Evolutionary conservation across 1,139 yeast species (phyloP).

Genomic region (Suhomyces choctaworum): DNA sequence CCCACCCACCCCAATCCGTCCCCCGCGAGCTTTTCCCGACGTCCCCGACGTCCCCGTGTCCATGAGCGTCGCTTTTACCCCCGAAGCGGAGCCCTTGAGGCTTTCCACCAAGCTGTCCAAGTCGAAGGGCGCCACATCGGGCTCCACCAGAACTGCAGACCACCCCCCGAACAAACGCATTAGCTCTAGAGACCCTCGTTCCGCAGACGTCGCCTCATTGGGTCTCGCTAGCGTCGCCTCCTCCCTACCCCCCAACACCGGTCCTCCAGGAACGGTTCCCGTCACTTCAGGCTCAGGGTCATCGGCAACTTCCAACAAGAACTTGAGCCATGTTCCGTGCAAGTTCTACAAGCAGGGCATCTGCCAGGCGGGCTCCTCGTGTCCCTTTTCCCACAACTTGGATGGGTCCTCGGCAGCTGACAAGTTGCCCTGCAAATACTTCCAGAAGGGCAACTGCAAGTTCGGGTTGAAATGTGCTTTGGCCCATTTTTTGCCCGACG

Average conservation of each 20-base stretch:
- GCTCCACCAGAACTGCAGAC: constrained; percentile 1
- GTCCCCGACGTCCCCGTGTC: neutral
- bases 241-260: constrained; percentile 40
- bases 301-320: constrained; percentile 25
- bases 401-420: constrained; percentile 59
- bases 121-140: constrained; percentile 2
- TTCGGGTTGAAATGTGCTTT: constrained; percentile 92
- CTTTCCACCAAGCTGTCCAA: constrained; percentile 3
- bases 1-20: too few species aligned
- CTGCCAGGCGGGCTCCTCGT: constrained; percentile 89
- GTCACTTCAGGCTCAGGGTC: constrained; percentile 15
- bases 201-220: constrained; percentile 5
- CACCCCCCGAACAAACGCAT: constrained; percentile 5
- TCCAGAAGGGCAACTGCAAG: constrained; percentile 91
- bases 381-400: constrained; percentile 86
- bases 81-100: constrained; percentile 5
- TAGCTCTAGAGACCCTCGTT: constrained; percentile 7
- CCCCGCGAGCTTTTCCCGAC: too few species aligned
- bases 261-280: constrained; percentile 40
- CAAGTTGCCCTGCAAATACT: constrained; percentile 85
- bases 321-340: constrained; percentile 91
- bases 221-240: constrained; percentile 5
- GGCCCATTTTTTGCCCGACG: constrained; percentile 88
- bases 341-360: constrained; percentile 88
- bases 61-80: constrained; percentile 8